Base-by-base conservation (phyloP, 768 basidiomycete species). In the Brasilioporus rufonigricans region DNA sequence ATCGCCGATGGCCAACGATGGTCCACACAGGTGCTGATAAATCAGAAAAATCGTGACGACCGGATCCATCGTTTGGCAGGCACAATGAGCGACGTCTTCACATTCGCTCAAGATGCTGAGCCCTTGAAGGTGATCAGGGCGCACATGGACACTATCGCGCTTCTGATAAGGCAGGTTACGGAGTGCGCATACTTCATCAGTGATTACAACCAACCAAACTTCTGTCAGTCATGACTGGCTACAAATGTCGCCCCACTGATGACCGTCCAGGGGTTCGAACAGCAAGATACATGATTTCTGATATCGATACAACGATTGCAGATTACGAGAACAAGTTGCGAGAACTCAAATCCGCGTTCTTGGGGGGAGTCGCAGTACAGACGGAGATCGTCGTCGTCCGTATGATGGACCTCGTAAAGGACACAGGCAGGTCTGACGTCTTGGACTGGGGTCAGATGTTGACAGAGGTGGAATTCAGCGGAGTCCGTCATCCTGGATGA, bases 111-210 rank as follows among this genome's bases (percentile, higher is more conserved):
- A 11, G 50, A 39, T 2, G 33, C 50, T 5, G 33, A 36, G 12
- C 32, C 44, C 5, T 35, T 56, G 45, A 52, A 39, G 36, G 13
- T 14, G 10, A 31, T 52, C 18, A 10, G 43, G 16, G 33, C 40
- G 10, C 32, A 52, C 23, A 19, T 21, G 8, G 11, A 33, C 3
- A 12, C n/a, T 1, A 21, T 55, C 16, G 19, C 7, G 18, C 45
- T 39, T 43, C 19, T 56, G 6, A 16, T 48, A 7, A 35, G 46
- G 29, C 44, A 51, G 10, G 33, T 51, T 24, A 51, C 50, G 26
- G 51, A 52, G 43, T 52, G 51, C 13, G 51, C 26, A 7, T 52
- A 29, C 27, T 52, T 52, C 44, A 46, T 52, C 44, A 23, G 27
- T 2, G 44, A 52, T 2, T 52, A 52, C 3, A 52, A 52, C 12